phyloP scores from a whole-genome alignment of 352 stramenopile species.

The Pythium aphanidermatum region DNA sequence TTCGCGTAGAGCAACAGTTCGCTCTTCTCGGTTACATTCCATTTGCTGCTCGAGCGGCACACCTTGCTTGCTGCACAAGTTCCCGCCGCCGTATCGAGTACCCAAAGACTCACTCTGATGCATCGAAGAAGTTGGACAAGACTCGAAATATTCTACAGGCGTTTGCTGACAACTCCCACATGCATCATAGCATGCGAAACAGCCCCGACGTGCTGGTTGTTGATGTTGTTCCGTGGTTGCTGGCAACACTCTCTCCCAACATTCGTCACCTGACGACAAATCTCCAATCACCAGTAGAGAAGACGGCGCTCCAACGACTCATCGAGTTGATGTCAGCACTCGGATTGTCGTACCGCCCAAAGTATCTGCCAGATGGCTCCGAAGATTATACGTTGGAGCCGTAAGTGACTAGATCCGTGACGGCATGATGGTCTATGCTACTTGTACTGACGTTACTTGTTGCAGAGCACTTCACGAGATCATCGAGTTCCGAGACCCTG shows the following conservation, averaged over 20 bases:
- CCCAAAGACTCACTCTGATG: slow-evolving; percentile 51
- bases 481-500: slow-evolving; percentile 46
- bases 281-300: slow-evolving; percentile 61
- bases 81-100: slow-evolving; percentile 70
- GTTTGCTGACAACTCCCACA: slow-evolving; percentile 50
- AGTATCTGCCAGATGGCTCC: slow-evolving; percentile 55
- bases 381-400: slow-evolving; percentile 74
- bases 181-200: slow-evolving; percentile 54
- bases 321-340: slow-evolving; percentile 78
- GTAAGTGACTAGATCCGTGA: slow-evolving; percentile 54
- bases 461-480: slow-evolving; percentile 64
- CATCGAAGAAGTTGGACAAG: slow-evolving; percentile 49
- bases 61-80: slow-evolving; percentile 67
- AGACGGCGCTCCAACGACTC: slow-evolving; percentile 52
- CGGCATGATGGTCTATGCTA: background rate
- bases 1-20: slow-evolving; percentile 67
- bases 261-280: slow-evolving; percentile 54
- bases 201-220: slow-evolving; percentile 52
- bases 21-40: slow-evolving; percentile 57
- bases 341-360: slow-evolving; percentile 66
- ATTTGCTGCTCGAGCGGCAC: slow-evolving; percentile 64
- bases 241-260: slow-evolving; percentile 53
- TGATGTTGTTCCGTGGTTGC: slow-evolving; percentile 72
- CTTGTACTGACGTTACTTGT: slow-evolving; percentile 1
- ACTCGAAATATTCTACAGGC: slow-evolving; percentile 61